Evolutionary conservation across 139 green algal species (phyloP), one percentile per base, ranked within the genome.

Genomic region (Chlorella vulgaris): DNA sequence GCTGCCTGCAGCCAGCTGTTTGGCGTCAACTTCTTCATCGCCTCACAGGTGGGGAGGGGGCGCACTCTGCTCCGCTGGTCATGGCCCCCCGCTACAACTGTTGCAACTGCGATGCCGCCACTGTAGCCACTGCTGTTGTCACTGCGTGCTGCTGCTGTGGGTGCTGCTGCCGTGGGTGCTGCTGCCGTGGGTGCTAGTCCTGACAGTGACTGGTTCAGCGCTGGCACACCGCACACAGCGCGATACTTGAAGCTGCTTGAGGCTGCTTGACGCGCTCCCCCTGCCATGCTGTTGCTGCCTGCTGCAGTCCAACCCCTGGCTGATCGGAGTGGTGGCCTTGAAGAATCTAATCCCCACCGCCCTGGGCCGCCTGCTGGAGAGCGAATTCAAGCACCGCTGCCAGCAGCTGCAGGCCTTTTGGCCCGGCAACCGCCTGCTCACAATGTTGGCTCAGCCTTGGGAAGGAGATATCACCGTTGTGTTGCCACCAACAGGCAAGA

Each of bases 11-110:
- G 70, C 10, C 93, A 97, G 86, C 94, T 95, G 86, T 98, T 97
- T 90, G 95, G 95, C 74, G 94, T 94, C 66, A 98, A 97, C 90
- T 92, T 96, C 84, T 98, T 97, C 79, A 81, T 98, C 35, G 92
- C 69, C 0, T 43, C n/a, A 1, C 69, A 75, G 63, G 68, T 75
- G 68, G 19, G 63, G 2, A 15, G 47, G 13, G 15, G 13, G 15
- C 47, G 15, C 10, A 58, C 10, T 10, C 47, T 3, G 26, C 8
- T 18, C 61, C 8, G n/a, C n/a, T n/a, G n/a, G n/a, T n/a, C n/a
- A n/a, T n/a, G n/a, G n/a, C n/a, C n/a, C n/a, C n/a, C n/a, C n/a
- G n/a, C n/a, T n/a, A n/a, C n/a, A n/a, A n/a, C n/a, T n/a, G n/a
- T n/a, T n/a, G n/a, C n/a, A n/a, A n/a, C n/a, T n/a, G n/a, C n/a